Evolutionary conservation across 306 rosid species (phyloP).

Genomic region (Acmispon strigosus): DNA sequence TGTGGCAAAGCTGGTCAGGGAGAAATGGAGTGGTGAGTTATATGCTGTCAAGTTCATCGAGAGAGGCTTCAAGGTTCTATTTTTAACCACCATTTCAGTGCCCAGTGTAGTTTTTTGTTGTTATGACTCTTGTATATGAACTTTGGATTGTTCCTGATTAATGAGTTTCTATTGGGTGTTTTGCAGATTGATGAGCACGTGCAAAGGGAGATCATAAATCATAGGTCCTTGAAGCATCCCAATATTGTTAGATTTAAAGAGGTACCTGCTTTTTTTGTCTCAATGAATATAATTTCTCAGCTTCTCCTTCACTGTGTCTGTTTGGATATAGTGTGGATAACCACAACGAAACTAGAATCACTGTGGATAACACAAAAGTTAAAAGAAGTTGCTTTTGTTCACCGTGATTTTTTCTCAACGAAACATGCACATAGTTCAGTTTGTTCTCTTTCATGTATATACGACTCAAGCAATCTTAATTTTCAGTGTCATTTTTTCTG

Average conservation of each 20-base stretch:
- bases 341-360: too few relatives aligned
- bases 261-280: constrained; percentile 38
- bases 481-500: neutral
- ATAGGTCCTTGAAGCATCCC: constrained; percentile 92
- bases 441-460: neutral
- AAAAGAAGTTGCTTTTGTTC: too few relatives aligned
- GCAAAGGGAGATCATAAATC: constrained; percentile 94
- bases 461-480: neutral
- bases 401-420: too few relatives aligned
- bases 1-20: constrained; percentile 81
- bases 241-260: constrained; percentile 91
- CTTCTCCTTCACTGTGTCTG: neutral
- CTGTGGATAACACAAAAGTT: too few relatives aligned
- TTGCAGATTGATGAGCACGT: constrained; percentile 91
- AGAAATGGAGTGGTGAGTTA: constrained; percentile 65
- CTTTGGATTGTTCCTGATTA: neutral
- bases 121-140: neutral
- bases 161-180: neutral
- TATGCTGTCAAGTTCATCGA: constrained; percentile 91
- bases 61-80: constrained; percentile 74
- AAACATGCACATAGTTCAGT: neutral
- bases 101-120: neutral
- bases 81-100: neutral
- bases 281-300: neutral
- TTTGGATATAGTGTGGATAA: too few relatives aligned